Evolutionary conservation across 148 eudicot species (phyloP), one percentile per base, ranked within the genome.

Genomic region (Mesembryanthemum crystallinum): DNA sequence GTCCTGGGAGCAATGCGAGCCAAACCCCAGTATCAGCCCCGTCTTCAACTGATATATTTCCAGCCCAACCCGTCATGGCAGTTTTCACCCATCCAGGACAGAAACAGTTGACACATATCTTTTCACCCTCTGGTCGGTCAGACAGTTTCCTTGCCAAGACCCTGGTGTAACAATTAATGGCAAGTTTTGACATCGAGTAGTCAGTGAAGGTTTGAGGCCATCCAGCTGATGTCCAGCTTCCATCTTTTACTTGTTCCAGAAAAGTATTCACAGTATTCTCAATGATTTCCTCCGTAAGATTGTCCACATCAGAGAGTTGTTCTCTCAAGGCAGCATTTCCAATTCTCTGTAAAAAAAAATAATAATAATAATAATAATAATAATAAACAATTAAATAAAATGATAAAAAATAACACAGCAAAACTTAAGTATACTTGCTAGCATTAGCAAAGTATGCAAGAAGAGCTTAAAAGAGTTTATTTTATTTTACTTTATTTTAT

Each of bases 51-150:
- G 91, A 81, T 29, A 81, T 84, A 72, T 89, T 87, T 35, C 97
- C 98, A 8, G 84, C 88, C 98, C 98, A 94, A 76, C 90, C 94
- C 42, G 98, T 94, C 96, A 95, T 88, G 47, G 94, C 96, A 15
- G 99, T 95, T 78, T 91, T 95, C 45, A 95, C 99, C 94, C 92
- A 92, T 9, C 99, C 99, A 6, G 97, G 99, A 65, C 99, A 95
- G 71, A 85, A 95, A 74, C 99, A 89, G 69, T 95, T 95, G 58
- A 95, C 79, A 32, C 67, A 82, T 64, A 95, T 89, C 82, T 91
- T 89, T 7, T 86, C 69, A 51, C 92, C 97, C 49, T 89, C 94
- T 54, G 98, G 91, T 57, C 89, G 65, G 9, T 89, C 86, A 24
- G 84, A 73, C 37, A 92, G 81, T 73, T 63, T 59, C 74, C 74